phyloP scores from a whole-genome alignment of 2,329 filamentous ascomycete genomes.

The Fusarium oligoseptatum region DNA sequence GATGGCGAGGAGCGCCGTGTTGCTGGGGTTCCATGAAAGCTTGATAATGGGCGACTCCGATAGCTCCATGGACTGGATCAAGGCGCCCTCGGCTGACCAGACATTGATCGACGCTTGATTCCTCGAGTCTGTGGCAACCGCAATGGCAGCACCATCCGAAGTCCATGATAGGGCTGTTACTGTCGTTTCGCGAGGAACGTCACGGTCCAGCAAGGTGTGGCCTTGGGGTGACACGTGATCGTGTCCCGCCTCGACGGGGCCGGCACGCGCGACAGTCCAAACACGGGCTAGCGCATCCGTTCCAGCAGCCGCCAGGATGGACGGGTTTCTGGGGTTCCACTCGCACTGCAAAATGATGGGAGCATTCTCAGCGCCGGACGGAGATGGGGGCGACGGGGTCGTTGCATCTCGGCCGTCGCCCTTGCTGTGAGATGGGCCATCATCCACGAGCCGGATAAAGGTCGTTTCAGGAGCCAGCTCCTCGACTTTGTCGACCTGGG shows the following conservation, averaged over 20 bases:
- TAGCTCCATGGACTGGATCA: constrained; percentile 67
- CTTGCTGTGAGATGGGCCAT: constrained; percentile 50
- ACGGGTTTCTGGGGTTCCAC: constrained; percentile 76
- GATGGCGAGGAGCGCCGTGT: constrained; percentile 68
- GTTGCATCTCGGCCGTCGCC: constrained; percentile 51
- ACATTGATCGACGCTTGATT: constrained; percentile 67
- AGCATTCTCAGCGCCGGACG: constrained; percentile 62
- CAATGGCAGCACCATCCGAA: constrained; percentile 67
- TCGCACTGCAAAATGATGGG: constrained; percentile 76
- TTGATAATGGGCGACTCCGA: constrained; percentile 73
- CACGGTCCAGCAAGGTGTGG: constrained; percentile 64
- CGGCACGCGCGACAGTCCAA: constrained; percentile 72
- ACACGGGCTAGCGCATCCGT: constrained; percentile 78
- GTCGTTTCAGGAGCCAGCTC: constrained; percentile 71
- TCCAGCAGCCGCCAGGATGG: constrained; percentile 75
- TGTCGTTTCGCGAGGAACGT: constrained; percentile 64
- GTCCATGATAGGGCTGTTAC: constrained; percentile 74
- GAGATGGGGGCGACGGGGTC: constrained; percentile 52
- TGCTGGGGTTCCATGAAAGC: constrained; percentile 71
- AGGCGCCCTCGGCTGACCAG: constrained; percentile 66
- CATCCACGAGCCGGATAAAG: constrained; percentile 69
- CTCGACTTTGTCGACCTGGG: constrained; percentile 73
- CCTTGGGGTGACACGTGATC: constrained; percentile 58
- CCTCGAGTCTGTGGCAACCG: constrained; percentile 69
- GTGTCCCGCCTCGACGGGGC: constrained; percentile 56